phyloP scores from a whole-genome alignment of 306 rosid genomes.

The Cucumis melo region DNA sequence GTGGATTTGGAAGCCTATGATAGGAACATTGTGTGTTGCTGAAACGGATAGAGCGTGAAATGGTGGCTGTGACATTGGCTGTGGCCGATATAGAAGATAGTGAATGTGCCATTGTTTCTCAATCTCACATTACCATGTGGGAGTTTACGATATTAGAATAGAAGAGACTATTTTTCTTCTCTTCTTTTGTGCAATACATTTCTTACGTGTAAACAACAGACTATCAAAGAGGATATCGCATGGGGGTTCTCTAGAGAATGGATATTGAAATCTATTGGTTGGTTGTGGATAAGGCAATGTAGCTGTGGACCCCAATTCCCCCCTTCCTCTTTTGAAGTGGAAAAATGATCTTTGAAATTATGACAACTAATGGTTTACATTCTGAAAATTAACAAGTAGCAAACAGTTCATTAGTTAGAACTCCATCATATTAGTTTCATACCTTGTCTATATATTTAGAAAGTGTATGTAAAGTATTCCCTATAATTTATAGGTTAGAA shows the following conservation, averaged over 20 bases:
- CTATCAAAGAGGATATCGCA: background rate
- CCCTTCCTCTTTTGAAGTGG: background rate
- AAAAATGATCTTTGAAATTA: no score
- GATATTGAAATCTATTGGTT: conserved; percentile 39
- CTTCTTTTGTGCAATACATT: background rate
- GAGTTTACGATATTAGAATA: background rate
- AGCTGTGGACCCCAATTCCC: conserved; percentile 31
- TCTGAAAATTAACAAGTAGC: background rate
- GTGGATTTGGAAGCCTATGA: conserved; percentile 6
- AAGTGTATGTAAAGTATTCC: no score
- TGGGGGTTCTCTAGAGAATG: conserved; percentile 2
- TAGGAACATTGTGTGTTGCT: background rate
- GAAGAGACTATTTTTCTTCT: background rate
- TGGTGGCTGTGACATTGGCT: conserved; percentile 13
- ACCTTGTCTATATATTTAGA: no score
- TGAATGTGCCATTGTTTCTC: conserved; percentile 37
- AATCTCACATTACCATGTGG: background rate
- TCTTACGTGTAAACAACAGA: background rate
- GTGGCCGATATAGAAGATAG: conserved; percentile 28
- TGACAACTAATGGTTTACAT: background rate
- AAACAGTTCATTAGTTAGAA: no score
- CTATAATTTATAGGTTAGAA: no score
- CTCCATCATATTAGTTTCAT: no score
- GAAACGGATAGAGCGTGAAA: background rate
- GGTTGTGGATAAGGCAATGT: conserved; percentile 44